A percentile compares a stretch with the other conserved stretches of the same genome.
Evolutionary conservation across 2,329 filamentous ascomycete species (phyloP).

Genomic region (Ophiostoma fasciatum): DNA sequence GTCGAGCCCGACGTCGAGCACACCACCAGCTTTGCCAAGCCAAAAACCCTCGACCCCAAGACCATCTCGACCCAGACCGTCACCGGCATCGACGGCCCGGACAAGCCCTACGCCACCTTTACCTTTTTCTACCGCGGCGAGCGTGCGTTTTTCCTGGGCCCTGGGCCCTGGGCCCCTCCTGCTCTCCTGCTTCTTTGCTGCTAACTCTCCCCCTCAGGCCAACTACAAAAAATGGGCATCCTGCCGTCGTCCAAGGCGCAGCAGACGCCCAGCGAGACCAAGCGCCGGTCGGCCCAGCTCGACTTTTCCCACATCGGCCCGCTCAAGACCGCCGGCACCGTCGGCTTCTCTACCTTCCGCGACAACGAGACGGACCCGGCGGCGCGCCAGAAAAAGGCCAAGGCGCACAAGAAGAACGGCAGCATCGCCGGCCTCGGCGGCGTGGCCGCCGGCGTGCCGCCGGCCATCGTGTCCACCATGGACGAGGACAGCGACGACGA

Average conservation of each 20-base stretch:
- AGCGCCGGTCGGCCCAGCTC: constrained; percentile 67
- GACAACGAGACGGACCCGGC: constrained; percentile 45
- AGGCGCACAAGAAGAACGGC: constrained; percentile 41
- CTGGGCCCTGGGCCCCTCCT: not conserved
- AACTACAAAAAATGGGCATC: constrained; percentile 94
- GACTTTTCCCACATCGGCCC: constrained; percentile 78
- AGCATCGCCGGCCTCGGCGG: constrained; percentile 19
- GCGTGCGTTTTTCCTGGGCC: constrained; percentile 45
- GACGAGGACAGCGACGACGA: constrained; percentile 57
- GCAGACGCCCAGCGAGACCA: constrained; percentile 44
- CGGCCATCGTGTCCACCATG: constrained; percentile 38
- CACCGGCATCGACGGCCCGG: constrained; percentile 91
- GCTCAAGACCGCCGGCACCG: constrained; percentile 71
- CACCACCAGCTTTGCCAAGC: constrained; percentile 94
- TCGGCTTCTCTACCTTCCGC: constrained; percentile 80
- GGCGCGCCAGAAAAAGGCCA: constrained; percentile 40
- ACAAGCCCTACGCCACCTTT: constrained; percentile 92
- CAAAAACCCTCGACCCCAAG: constrained; percentile 89
- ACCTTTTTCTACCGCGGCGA: constrained; percentile 97
- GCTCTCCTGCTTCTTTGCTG: not conserved
- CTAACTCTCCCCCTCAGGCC: constrained; percentile 38
- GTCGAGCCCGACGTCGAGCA: constrained; percentile 82
- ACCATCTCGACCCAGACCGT: constrained; percentile 98
- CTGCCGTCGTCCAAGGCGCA: constrained; percentile 54
- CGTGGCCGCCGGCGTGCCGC: too few species aligned